Evolutionary conservation across 805 yeast species (phyloP).

Genomic region (Yarrowia sp.): DNA sequence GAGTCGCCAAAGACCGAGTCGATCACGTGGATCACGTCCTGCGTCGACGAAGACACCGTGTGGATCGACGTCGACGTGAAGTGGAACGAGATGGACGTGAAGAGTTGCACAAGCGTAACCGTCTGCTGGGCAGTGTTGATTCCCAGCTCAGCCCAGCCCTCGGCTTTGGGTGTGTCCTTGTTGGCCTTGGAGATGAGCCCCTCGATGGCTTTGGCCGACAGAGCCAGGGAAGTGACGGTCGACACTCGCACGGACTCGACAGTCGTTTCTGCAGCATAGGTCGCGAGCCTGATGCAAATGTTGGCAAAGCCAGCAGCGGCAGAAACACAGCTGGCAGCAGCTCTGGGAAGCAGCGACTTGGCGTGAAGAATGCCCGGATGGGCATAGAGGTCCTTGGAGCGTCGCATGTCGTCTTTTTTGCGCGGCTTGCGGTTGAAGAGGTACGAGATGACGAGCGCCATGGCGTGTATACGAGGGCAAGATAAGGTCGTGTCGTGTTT

Average conservation of each 20-base stretch:
- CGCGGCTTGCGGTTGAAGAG: neutral
- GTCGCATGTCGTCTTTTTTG: neutral
- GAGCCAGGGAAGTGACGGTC: constrained; percentile 34
- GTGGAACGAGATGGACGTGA: constrained; percentile 37
- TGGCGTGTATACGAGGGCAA: neutral
- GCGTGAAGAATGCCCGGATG: constrained; percentile 8
- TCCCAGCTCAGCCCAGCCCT: constrained; percentile 33
- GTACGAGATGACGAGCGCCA: neutral
- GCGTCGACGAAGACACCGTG: constrained; percentile 33
- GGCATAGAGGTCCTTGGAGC: neutral
- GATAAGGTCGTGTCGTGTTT: neutral
- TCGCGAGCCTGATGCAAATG: constrained; percentile 35
- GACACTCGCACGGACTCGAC: constrained; percentile 35
- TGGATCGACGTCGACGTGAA: constrained; percentile 33
- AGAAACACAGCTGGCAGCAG: constrained; percentile 35
- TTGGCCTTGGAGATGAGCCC: constrained; percentile 36
- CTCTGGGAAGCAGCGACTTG: constrained; percentile 34
- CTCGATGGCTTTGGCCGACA: constrained; percentile 36
- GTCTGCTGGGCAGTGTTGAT: constrained; percentile 32
- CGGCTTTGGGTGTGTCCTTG: constrained; percentile 36
- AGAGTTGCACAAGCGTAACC: constrained; percentile 35
- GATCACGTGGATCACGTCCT: constrained; percentile 37
- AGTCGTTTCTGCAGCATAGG: constrained; percentile 35
- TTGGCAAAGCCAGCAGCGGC: constrained; percentile 34
- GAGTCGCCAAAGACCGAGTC: constrained; percentile 39